Percentiles rank a stretch among this genome's conserved stretches.
These are phyloP conservation scores for Microcos paniculata DNA, from an alignment of 345 rosid genomes.

Conservation along the genomic window DNA sequence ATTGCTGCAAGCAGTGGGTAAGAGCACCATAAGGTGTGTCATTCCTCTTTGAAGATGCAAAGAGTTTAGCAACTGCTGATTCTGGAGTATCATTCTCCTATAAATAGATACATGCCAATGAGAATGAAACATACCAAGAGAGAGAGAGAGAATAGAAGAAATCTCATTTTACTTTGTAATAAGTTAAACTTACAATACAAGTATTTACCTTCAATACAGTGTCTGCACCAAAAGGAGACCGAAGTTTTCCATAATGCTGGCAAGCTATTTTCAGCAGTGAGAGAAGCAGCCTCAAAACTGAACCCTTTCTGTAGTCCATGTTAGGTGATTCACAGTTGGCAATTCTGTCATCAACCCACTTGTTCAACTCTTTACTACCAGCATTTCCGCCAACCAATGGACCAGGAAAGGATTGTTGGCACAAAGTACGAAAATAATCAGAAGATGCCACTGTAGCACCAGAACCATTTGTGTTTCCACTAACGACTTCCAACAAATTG, in stretches of 20 bases:
- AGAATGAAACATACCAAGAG: conserved; percentile 4
- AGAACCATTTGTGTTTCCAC: conserved; percentile 39
- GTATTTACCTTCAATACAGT: conserved; percentile 53
- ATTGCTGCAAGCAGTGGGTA: conserved; percentile 69
- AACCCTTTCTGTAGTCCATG: conserved; percentile 58
- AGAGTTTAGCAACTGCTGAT: conserved; percentile 90
- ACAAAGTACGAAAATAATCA: conserved; percentile 67
- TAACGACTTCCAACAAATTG: conserved; percentile 74
- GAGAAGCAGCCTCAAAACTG: conserved; percentile 67
- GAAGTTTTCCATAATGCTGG: conserved; percentile 94
- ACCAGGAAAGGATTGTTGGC: conserved; percentile 82
- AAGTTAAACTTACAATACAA: background rate
- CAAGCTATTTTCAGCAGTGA: conserved; percentile 87
- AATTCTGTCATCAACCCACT: conserved; percentile 94
- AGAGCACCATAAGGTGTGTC: conserved; percentile 50
- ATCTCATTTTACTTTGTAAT: background rate
- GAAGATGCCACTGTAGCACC: conserved; percentile 38
- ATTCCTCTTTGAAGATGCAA: conserved; percentile 76
- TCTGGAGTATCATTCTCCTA: conserved; percentile 90
- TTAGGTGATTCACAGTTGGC: conserved; percentile 53
- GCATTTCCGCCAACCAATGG: conserved; percentile 94
- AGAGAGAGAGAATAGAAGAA: background rate
- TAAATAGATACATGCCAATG: conserved; percentile 17
- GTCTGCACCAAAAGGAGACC: conserved; percentile 88
- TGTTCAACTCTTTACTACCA: conserved; percentile 85